Evolutionary conservation across 164 flowering plant species (phyloP), one percentile per base, ranked within the genome.

Genomic region (Magnolia sinica): DNA sequence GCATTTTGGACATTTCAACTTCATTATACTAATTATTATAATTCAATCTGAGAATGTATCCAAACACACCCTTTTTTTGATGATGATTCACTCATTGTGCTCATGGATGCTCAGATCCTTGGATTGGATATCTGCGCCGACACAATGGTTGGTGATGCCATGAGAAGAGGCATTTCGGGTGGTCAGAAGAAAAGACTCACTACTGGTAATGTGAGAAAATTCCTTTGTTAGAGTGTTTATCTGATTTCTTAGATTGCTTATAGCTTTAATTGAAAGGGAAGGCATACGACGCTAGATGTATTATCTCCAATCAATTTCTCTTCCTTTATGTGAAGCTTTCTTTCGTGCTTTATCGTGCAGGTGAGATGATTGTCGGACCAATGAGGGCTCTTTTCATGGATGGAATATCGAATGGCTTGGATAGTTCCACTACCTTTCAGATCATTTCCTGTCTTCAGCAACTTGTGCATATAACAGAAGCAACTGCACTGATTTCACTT

Each of bases 131-230:
- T 86, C 8, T 91, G 93, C 80, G 84, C 88, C 69, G 93, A 90
- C 50, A 89, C 90, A 51, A 7, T 87, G 73, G 92, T 89, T 66
- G 96, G 96, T 29, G 89, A 90, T 83, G 82, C 79, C 78, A 86
- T 92, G 91, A 84, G 88, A 80, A 87, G 92, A 86, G 96, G 96
- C 31, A 85, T 90, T 45, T 92, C 96, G 11, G 96, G 94, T 66
- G 94, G 94, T 66, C 91, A 89, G 72, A 90, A 88, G 84, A 90
- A 87, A 83, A 82, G 92, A 76, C 74, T 90, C 70, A 90, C 93
- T 51, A 90, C 94, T 83, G 93, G 95, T 89, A 78, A 29, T 27
- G 1, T 31, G 65, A 18, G 20, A 63, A n/a, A 13, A 6, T 63
- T 4, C 45, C 20, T 63, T 63, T 0, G 19, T n/a, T 0, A 63